Base-by-base conservation (phyloP, 169 alveolate genomes). In the Cryptosporidium ryanae region DNA sequence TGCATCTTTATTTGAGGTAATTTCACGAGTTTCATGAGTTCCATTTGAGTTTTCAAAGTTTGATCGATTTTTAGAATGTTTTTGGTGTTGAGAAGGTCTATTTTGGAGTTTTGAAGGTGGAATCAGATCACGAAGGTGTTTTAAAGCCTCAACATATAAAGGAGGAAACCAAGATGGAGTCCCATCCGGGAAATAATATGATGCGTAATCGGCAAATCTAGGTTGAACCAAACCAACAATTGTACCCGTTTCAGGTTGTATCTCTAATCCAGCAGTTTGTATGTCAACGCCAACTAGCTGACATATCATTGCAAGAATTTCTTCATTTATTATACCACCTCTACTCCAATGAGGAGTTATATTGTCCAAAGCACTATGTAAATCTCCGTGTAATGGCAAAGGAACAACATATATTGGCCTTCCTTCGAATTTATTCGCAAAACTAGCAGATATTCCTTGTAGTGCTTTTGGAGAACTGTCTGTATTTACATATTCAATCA, bases 131-230 rank as follows among this genome's bases (percentile, higher is more conserved):
- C 61, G 57, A 10, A 76, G 10, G 25, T 76, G 87, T 59, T 61
- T 55, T 31, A 76, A 65, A 21, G 87, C 87, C 34, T 76, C 87
- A 12, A 76, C 87, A 61, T 76, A 76, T n/a, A 76, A 46, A 1
- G 87, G 87, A 23, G 87, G 87, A 29, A 76, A 76, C 87, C 87
- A 76, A 29, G 87, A 76, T 7, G 87, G 87, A 38, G 87, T 76
- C 12, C 87, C 87, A 59, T 76, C 87, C 13, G 87, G 87, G 38
- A 76, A 76, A 29, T 59, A 76, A 18, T 76, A 76, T 23, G 87
- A 76, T 12, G 87, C 87, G 46, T 76, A 76, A 44, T 76, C 87
- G 17, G 87, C 87, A 76, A 76, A 76, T 76, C 87, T 76, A 57
- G 87, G 87, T 44, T 76, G 87, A 21, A 76, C 87, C 12, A 76